Evolutionary conservation across 305 asterid genomes (phyloP).

Genomic region (Solanum hybrid): DNA sequence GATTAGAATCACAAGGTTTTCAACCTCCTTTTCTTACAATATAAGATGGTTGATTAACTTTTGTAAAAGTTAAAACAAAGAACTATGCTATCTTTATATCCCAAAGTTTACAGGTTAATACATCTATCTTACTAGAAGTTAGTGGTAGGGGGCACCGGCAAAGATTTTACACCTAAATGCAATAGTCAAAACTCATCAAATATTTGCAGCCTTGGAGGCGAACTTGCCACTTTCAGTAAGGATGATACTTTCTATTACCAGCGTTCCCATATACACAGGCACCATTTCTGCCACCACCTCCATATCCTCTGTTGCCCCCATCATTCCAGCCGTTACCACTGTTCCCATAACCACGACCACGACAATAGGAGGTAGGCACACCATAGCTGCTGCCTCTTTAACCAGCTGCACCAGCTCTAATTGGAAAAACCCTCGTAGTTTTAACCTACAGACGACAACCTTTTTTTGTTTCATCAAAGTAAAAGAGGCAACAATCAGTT

Average conservation of each 20-base stretch:
- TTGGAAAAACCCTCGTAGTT: slow-evolving; percentile 50
- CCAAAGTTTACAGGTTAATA: neutral
- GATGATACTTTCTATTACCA: slow-evolving; percentile 48
- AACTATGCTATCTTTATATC: neutral
- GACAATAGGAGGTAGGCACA: neutral
- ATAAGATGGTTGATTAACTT: neutral
- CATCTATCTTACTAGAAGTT: neutral
- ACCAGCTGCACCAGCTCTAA: slow-evolving; percentile 38
- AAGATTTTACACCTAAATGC: neutral
- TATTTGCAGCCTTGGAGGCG: neutral
- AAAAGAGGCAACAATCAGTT: neutral
- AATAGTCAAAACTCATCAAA: neutral
- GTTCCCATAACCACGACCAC: slow-evolving; percentile 27
- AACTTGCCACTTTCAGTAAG: neutral
- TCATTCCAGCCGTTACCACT: neutral
- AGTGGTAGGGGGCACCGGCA: neutral
- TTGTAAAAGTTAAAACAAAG: neutral
- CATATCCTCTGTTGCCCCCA: neutral
- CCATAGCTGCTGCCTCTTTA: slow-evolving; percentile 63
- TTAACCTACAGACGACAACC: slow-evolving; percentile 48
- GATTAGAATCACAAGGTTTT: neutral
- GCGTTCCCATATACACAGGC: neutral
- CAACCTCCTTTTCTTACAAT: neutral
- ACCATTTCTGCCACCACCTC: neutral
- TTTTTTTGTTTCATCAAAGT: neutral